phyloP scores from a whole-genome alignment of 2,329 filamentous ascomycete species.

The Fusarium verrucosum region DNA sequence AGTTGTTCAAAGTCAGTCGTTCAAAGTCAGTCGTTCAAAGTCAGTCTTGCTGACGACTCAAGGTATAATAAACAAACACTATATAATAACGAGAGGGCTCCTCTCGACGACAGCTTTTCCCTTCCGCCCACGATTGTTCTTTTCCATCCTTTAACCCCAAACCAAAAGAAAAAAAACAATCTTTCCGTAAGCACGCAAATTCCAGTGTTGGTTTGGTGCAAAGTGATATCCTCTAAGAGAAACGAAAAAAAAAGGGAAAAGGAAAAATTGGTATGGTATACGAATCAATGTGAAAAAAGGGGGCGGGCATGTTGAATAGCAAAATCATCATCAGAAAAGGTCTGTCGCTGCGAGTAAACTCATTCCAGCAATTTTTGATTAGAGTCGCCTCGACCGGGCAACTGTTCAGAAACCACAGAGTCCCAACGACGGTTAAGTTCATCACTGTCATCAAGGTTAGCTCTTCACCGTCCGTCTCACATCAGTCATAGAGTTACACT shows the following conservation, averaged over 20 bases:
- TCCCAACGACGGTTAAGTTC: constrained; percentile 52
- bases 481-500: constrained; percentile 38
- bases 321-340: not conserved
- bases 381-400: constrained; percentile 44
- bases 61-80: not conserved
- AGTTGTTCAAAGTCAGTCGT: too few relatives aligned
- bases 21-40: not conserved
- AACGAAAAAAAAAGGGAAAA: not conserved
- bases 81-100: constrained; percentile 14
- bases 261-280: not conserved
- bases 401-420: constrained; percentile 48
- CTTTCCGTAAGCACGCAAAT: constrained; percentile 20
- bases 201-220: constrained; percentile 42
- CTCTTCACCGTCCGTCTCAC: not conserved
- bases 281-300: not conserved
- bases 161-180: constrained; percentile 14
- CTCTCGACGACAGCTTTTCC: constrained; percentile 8
- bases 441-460: constrained; percentile 44
- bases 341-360: constrained; percentile 15
- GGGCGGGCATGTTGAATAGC: not conserved
- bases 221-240: constrained; percentile 36
- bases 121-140: constrained; percentile 4
- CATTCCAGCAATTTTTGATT: constrained; percentile 40
- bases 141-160: constrained; percentile 24
- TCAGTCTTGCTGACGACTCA: not conserved